A percentile compares a stretch with the other conserved stretches of the same genome.
Evolutionary conservation across 768 basidiomycete genomes (phyloP).

Genomic region (Kwoniella pini): DNA sequence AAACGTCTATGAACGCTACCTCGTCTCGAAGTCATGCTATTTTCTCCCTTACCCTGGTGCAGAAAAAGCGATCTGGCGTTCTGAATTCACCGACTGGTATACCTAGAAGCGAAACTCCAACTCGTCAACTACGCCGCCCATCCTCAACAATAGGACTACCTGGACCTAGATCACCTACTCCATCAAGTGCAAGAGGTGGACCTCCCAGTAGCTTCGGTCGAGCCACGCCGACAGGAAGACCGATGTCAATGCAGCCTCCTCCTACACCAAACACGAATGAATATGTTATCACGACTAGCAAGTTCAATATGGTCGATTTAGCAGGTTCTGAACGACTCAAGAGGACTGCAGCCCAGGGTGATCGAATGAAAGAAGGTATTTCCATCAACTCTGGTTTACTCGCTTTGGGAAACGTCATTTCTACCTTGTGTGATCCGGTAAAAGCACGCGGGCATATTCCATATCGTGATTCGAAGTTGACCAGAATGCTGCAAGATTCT

Average conservation of each 20-base stretch:
- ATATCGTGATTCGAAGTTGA: slow-evolving; percentile 98
- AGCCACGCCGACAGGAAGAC: slow-evolving; percentile 50
- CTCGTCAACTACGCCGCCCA: slow-evolving; percentile 36
- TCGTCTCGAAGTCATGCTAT: slow-evolving; percentile 98
- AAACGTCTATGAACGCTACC: slow-evolving; percentile 98
- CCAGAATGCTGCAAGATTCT: slow-evolving; percentile 74
- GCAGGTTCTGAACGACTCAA: slow-evolving; percentile 96
- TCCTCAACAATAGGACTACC: slow-evolving; percentile 41
- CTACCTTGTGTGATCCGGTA: slow-evolving; percentile 68
- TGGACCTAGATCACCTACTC: slow-evolving; percentile 35
- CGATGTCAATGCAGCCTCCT: slow-evolving; percentile 68
- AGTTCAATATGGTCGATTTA: slow-evolving; percentile 98
- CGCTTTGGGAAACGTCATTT: slow-evolving; percentile 97
- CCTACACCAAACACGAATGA: slow-evolving; percentile 60
- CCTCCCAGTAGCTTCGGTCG: slow-evolving; percentile 36
- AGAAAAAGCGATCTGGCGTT: slow-evolving; percentile 64
- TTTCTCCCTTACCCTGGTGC: slow-evolving; percentile 90
- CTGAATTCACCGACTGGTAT: slow-evolving; percentile 6
- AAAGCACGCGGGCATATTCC: slow-evolving; percentile 88
- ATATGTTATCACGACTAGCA: slow-evolving; percentile 87
- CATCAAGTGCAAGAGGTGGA: slow-evolving; percentile 30
- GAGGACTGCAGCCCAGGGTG: slow-evolving; percentile 91
- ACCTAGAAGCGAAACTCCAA: slow-evolving; percentile 24
- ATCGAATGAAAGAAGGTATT: slow-evolving; percentile 97
- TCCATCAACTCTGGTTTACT: slow-evolving; percentile 96